Evolutionary conservation across 1,139 yeast species (phyloP).

Genomic region (Geotrichum fermentans): DNA sequence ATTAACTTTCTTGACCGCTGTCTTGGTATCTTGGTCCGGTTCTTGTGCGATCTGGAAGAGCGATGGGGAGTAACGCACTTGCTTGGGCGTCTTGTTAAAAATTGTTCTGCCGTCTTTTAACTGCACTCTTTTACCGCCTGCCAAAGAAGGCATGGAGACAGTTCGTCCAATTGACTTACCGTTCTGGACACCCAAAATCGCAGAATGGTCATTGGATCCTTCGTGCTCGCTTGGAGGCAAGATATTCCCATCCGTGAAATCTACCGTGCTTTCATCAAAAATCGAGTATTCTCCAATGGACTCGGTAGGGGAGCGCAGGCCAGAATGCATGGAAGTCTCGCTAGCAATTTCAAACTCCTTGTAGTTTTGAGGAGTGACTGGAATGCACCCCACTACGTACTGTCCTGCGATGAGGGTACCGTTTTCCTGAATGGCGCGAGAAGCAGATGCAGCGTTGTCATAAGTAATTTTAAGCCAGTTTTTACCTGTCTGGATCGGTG

Average conservation of each 20-base stretch:
- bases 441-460: slow-evolving; percentile 68
- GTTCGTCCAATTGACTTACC: slow-evolving; percentile 24
- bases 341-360: slow-evolving; percentile 27
- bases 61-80: slow-evolving; percentile 20
- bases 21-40: slow-evolving; percentile 8
- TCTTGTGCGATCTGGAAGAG: slow-evolving; percentile 16
- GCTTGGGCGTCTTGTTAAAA: slow-evolving; percentile 25
- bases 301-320: slow-evolving; percentile 7
- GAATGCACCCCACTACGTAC: slow-evolving; percentile 66
- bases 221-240: slow-evolving; percentile 1
- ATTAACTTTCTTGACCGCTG: background rate
- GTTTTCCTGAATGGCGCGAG: slow-evolving; percentile 78
- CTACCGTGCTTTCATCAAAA: slow-evolving; percentile 2
- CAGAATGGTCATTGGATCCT: background rate
- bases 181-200: background rate
- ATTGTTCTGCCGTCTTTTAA: slow-evolving; percentile 32
- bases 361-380: slow-evolving; percentile 45
- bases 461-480: slow-evolving; percentile 88
- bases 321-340: slow-evolving; percentile 21
- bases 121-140: slow-evolving; percentile 25
- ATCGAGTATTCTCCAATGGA: slow-evolving; percentile 4
- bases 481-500: slow-evolving; percentile 74
- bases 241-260: slow-evolving; percentile 8
- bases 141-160: slow-evolving; percentile 31
- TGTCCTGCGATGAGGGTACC: slow-evolving; percentile 64